Conservation (phyloP, 2,329 filamentous ascomycete genomes). For the Colletotrichum sp. region DNA sequence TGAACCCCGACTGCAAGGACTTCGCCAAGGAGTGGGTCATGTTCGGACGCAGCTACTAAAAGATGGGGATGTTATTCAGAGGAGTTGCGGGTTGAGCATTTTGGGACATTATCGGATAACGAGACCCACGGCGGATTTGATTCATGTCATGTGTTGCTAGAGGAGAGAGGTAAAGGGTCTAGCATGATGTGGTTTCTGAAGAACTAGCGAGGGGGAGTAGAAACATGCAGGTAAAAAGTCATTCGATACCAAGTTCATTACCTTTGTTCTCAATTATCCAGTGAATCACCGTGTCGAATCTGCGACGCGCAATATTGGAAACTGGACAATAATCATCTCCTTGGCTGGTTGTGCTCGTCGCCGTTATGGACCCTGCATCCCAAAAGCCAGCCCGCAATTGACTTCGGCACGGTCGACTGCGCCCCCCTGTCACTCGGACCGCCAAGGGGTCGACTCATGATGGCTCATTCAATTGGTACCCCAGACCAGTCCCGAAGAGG, state of each 20-base stretch:
- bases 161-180: not conserved
- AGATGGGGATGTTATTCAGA: not conserved
- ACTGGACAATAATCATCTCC: not conserved
- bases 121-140: constrained; percentile 9
- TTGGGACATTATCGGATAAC: constrained; percentile 7
- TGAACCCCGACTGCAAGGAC: constrained; percentile 83
- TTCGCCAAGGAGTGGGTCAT: constrained; percentile 87
- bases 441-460: not conserved
- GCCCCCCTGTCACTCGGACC: not conserved
- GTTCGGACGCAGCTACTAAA: constrained; percentile 79
- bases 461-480: constrained; percentile 12
- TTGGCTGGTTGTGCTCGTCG: not conserved
- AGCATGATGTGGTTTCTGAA: not conserved
- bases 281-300: not conserved
- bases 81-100: constrained; percentile 18
- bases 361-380: not conserved
- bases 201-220: not conserved
- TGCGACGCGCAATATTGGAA: not conserved
- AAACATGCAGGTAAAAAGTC: constrained; percentile 4
- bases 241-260: constrained; percentile 18
- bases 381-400: not conserved
- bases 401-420: not conserved
- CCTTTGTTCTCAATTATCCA: fast-evolving
- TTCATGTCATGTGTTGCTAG: constrained; percentile 12
- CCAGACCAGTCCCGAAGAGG: not conserved